phyloP scores from a whole-genome alignment of 2,329 filamentous ascomycete genomes.

The Alternaria dauci region DNA sequence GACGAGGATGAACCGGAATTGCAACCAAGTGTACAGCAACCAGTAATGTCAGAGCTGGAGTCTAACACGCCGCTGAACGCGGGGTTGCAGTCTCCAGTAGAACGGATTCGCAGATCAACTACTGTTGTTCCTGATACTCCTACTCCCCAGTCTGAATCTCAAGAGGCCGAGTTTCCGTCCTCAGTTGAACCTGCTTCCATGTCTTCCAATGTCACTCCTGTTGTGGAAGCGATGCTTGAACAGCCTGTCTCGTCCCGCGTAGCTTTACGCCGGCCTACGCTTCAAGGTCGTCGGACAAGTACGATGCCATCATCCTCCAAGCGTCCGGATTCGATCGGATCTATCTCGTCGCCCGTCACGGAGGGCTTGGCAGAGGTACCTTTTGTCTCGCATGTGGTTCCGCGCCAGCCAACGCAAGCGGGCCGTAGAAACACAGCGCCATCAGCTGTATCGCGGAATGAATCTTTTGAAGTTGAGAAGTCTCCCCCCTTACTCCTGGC shows the following conservation, averaged over 20 bases:
- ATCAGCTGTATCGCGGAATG: not conserved
- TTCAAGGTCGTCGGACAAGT: not conserved
- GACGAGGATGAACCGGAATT: not conserved
- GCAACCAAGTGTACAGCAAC: not conserved
- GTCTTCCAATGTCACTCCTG: not conserved
- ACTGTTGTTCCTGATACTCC: not conserved
- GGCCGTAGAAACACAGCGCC: not conserved
- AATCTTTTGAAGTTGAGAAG: not conserved
- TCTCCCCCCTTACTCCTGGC: not conserved
- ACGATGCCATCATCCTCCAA: not conserved
- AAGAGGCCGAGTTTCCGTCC: too few relatives aligned
- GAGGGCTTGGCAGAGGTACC: not conserved
- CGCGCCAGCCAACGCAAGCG: not conserved
- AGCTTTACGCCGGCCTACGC: not conserved
- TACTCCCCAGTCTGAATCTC: too few relatives aligned
- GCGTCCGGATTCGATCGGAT: not conserved
- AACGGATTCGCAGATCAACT: not conserved
- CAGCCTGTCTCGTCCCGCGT: not conserved
- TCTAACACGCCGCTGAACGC: not conserved
- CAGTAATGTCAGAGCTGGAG: not conserved
- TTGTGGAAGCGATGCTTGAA: not conserved
- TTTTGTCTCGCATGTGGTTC: not conserved
- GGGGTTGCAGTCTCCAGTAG: not conserved
- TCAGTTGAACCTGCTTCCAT: not conserved
- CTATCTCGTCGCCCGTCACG: not conserved